These are phyloP conservation scores for Cercospora sojina DNA, from an alignment of 2,329 filamentous ascomycete species.

Conservation along the genomic window DNA sequence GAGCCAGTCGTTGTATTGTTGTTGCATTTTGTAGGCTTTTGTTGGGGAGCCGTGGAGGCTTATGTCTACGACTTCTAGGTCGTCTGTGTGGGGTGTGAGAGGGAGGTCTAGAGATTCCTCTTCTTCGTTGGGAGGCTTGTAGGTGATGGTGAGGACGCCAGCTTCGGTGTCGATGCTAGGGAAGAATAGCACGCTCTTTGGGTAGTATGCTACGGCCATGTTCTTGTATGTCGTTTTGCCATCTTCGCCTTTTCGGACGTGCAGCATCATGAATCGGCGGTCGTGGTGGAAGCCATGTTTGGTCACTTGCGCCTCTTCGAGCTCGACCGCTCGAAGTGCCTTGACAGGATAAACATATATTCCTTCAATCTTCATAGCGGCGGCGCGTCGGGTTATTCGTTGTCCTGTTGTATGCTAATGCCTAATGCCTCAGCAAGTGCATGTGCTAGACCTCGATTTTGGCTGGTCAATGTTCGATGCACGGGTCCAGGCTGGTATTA, in stretches of 20 bases:
- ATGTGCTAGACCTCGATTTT: not conserved
- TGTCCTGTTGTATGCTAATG: not conserved
- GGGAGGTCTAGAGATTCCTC: slow-evolving; percentile 41
- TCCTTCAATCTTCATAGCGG: slow-evolving; percentile 37
- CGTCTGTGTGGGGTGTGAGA: slow-evolving; percentile 40
- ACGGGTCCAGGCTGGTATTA: not conserved
- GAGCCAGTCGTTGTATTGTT: slow-evolving; percentile 47
- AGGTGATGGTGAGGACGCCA: slow-evolving; percentile 42
- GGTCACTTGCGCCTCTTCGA: slow-evolving; percentile 43
- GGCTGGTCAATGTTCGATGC: not conserved
- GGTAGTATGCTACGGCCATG: slow-evolving; percentile 44
- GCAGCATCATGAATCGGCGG: slow-evolving; percentile 45
- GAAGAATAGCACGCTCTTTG: slow-evolving; percentile 45
- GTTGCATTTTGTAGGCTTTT: slow-evolving; percentile 45
- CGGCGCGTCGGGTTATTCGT: not conserved
- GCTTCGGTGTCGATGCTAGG: slow-evolving; percentile 39
- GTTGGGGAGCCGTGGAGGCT: slow-evolving; percentile 47
- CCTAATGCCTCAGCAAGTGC: not conserved
- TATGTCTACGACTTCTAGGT: slow-evolving; percentile 42
- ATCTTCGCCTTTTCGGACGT: slow-evolving; percentile 38
- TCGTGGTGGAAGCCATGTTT: slow-evolving; percentile 49
- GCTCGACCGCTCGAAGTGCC: slow-evolving; percentile 43
- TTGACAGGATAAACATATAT: slow-evolving; percentile 53
- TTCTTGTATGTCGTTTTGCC: slow-evolving; percentile 38
- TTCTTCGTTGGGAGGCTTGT: slow-evolving; percentile 38